These are phyloP conservation scores for Extremus antarcticus DNA, from an alignment of 495 filamentous ascomycete genomes.

Conservation along the genomic window DNA sequence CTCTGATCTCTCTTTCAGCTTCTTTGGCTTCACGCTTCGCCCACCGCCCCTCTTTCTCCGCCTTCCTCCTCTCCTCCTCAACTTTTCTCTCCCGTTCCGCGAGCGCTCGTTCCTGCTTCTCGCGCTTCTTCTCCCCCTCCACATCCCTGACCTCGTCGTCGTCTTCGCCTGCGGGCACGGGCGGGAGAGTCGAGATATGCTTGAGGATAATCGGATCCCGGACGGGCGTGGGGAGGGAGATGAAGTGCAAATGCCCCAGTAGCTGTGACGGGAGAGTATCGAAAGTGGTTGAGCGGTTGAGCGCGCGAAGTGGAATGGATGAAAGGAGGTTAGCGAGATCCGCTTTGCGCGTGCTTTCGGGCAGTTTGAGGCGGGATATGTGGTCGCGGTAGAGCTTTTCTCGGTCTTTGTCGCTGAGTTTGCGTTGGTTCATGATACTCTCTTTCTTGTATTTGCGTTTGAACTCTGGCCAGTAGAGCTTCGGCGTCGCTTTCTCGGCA, in stretches of 20 bases:
- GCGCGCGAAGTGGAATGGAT: slow-evolving; percentile 46
- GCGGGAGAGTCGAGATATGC: slow-evolving; percentile 61
- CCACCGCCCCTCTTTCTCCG: slow-evolving; percentile 52
- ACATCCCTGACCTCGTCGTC: slow-evolving; percentile 42
- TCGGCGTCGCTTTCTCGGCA: slow-evolving; percentile 67
- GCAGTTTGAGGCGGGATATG: slow-evolving; percentile 64
- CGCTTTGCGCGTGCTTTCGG: slow-evolving; percentile 61
- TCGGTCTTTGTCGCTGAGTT: slow-evolving; percentile 72
- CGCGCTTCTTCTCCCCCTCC: slow-evolving; percentile 50
- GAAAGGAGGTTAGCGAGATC: slow-evolving; percentile 73
- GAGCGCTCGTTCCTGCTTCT: no score
- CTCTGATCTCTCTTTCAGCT: slow-evolving; percentile 67
- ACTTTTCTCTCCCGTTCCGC: slow-evolving; percentile 58
- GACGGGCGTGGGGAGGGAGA: slow-evolving; percentile 56
- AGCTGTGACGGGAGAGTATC: slow-evolving; percentile 57
- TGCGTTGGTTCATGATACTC: slow-evolving; percentile 62
- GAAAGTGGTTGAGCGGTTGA: slow-evolving; percentile 56
- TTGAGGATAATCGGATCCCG: slow-evolving; percentile 66
- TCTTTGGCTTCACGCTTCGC: slow-evolving; percentile 59
- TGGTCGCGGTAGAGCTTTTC: slow-evolving; percentile 89
- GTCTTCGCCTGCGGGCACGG: slow-evolving; percentile 48
- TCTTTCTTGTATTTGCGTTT: slow-evolving; percentile 81
- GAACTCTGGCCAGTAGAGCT: slow-evolving; percentile 95
- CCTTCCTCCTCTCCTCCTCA: slow-evolving; percentile 60
- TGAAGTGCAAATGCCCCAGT: slow-evolving; percentile 67